Conservation (phyloP, 768 basidiomycete species). For the Pleurotus salmoneostramineus region DNA sequence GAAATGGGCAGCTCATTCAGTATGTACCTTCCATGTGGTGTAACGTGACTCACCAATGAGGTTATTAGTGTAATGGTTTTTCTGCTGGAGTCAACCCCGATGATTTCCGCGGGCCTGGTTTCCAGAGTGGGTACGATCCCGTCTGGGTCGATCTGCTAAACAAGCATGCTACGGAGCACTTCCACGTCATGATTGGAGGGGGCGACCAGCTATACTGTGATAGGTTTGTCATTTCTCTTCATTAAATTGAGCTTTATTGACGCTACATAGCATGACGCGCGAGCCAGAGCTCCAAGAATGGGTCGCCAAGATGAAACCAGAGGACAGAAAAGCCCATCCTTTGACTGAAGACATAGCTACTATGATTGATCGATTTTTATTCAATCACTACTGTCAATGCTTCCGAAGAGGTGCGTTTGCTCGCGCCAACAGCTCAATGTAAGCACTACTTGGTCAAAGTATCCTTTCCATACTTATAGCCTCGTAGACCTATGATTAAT, state of each 20-base stretch:
- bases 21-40: constrained; percentile 27
- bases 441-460: constrained; percentile 16
- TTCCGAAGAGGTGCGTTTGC: constrained; percentile 91
- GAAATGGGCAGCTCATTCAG: constrained; percentile 88
- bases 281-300: constrained; percentile 91
- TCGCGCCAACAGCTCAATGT: constrained; percentile 88
- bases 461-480: background rate
- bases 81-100: constrained; percentile 87
- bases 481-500: constrained; percentile 76
- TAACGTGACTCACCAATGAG: background rate
- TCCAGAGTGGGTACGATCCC: constrained; percentile 71
- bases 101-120: constrained; percentile 80
- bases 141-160: constrained; percentile 92
- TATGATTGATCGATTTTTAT: constrained; percentile 85
- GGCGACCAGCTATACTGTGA: constrained; percentile 94
- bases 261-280: constrained; percentile 55
- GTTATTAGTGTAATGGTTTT: constrained; percentile 76
- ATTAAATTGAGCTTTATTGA: background rate
- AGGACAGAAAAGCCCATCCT: constrained; percentile 52
- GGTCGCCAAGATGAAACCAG: constrained; percentile 56
- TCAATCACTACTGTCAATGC: constrained; percentile 84
- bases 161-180: constrained; percentile 75
- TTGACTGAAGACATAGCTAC: constrained; percentile 68
- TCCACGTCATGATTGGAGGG: constrained; percentile 91
- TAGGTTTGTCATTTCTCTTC: constrained; percentile 35